Percentiles rank a stretch among this genome's conserved stretches.
These are phyloP conservation scores for Xanthoconium purpureum DNA, from an alignment of 768 basidiomycete species.

Conservation along the genomic window DNA sequence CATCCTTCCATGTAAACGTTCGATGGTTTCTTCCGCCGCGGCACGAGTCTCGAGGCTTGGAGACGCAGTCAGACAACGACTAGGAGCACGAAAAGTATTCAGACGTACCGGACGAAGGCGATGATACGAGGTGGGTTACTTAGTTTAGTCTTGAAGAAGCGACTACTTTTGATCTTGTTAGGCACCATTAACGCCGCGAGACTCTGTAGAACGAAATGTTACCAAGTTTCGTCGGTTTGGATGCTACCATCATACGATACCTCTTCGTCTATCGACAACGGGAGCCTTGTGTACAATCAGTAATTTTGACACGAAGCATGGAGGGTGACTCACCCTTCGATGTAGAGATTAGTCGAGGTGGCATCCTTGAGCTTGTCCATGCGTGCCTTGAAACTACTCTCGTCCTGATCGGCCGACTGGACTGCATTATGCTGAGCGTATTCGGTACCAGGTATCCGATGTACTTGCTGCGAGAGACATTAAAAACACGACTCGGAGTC, in stretches of 20 bases:
- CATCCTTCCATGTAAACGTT: slow-evolving; percentile 75
- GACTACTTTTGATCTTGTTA: slow-evolving; percentile 67
- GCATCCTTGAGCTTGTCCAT: slow-evolving; percentile 74
- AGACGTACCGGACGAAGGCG: slow-evolving; percentile 70
- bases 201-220: slow-evolving; percentile 38
- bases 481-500: neutral
- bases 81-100: neutral
- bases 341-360: slow-evolving; percentile 73
- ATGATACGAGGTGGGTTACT: slow-evolving; percentile 77
- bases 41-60: slow-evolving; percentile 63
- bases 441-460: slow-evolving; percentile 77
- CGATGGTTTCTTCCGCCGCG: slow-evolving; percentile 75
- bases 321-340: slow-evolving; percentile 55
- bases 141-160: slow-evolving; percentile 77
- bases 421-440: slow-evolving; percentile 43
- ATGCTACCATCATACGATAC: slow-evolving; percentile 29
- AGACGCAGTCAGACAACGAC: neutral
- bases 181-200: slow-evolving; percentile 66
- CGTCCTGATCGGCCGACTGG: slow-evolving; percentile 30
- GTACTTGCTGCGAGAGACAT: slow-evolving; percentile 47
- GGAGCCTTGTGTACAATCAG: slow-evolving; percentile 43
- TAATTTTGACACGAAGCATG: neutral
- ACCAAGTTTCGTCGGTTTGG: neutral
- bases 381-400: slow-evolving; percentile 62
- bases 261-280: slow-evolving; percentile 64